Evolutionary conservation across 1,284 basidiomycete genomes (phyloP).

Genomic region (Acaromyces ingoldii): DNA sequence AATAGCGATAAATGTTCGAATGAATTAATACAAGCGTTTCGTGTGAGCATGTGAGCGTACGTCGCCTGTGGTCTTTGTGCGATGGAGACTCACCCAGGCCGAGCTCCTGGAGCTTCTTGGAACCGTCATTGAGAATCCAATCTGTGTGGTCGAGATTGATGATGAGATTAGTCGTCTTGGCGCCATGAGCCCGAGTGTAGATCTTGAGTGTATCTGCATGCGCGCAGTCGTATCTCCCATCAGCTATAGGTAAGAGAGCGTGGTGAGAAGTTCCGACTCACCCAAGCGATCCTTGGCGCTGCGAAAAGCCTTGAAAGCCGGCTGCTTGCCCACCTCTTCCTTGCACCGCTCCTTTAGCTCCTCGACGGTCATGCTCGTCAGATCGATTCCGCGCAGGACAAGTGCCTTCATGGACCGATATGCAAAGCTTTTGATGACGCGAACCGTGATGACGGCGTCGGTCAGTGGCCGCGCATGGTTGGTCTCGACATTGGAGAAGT

Average conservation of each 20-base stretch:
- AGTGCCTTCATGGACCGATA: conserved; percentile 84
- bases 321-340: conserved; percentile 48
- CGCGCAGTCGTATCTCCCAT: not conserved
- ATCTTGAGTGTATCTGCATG: conserved; percentile 69
- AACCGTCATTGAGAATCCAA: conserved; percentile 32
- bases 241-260: not conserved
- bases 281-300: conserved; percentile 22
- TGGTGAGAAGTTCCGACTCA: conserved; percentile 5
- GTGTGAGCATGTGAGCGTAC: too few relatives aligned
- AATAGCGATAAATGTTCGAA: not conserved
- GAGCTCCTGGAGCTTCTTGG: conserved; percentile 8
- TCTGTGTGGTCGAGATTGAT: conserved; percentile 49
- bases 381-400: conserved; percentile 74
- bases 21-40: not conserved
- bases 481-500: conserved; percentile 53
- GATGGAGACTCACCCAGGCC: conserved; percentile 14
- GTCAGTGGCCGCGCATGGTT: conserved; percentile 66
- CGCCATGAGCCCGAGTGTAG: conserved; percentile 87
- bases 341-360: conserved; percentile 67
- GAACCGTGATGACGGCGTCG: conserved; percentile 75
- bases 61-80: too few relatives aligned
- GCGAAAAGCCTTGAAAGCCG: conserved; percentile 37
- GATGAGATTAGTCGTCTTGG: conserved; percentile 61
- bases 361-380: conserved; percentile 70
- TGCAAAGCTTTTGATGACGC: conserved; percentile 91